Evolutionary conservation across 139 green algal species (phyloP).

Genomic region (Coccomyxa sp.): DNA sequence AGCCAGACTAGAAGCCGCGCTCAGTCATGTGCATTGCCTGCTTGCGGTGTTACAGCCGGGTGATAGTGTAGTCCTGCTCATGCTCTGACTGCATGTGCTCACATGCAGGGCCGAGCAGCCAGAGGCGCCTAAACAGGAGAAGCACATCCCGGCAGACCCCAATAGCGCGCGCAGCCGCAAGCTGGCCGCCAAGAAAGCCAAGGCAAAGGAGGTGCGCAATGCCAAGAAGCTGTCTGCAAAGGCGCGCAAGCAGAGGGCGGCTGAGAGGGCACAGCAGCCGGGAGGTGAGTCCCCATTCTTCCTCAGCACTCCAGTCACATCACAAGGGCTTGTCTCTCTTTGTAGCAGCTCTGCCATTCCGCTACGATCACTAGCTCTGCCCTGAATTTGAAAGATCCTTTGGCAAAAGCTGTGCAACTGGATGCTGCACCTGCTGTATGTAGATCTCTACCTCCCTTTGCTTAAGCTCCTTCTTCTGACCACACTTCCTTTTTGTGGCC

Average conservation of each 20-base stretch:
- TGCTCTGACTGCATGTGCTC: background rate
- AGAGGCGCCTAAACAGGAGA: background rate
- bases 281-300: background rate
- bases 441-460: no score
- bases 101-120: background rate
- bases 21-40: no score
- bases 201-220: slow-evolving; percentile 17
- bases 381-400: no score
- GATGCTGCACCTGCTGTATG: no score
- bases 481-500: no score
- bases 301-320: no score
- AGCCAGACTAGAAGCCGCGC: no score
- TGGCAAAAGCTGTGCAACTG: no score
- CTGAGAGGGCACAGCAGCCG: background rate
- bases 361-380: no score
- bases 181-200: slow-evolving; percentile 7
- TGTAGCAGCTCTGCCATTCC: no score
- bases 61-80: background rate
- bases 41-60: background rate
- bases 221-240: slow-evolving; percentile 16
- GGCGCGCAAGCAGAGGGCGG: background rate
- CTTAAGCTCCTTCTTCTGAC: no score
- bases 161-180: background rate
- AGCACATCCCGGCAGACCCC: background rate
- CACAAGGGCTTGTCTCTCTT: no score